phyloP scores from a whole-genome alignment of 345 rosid genomes.

The Trapa bicornis region DNA sequence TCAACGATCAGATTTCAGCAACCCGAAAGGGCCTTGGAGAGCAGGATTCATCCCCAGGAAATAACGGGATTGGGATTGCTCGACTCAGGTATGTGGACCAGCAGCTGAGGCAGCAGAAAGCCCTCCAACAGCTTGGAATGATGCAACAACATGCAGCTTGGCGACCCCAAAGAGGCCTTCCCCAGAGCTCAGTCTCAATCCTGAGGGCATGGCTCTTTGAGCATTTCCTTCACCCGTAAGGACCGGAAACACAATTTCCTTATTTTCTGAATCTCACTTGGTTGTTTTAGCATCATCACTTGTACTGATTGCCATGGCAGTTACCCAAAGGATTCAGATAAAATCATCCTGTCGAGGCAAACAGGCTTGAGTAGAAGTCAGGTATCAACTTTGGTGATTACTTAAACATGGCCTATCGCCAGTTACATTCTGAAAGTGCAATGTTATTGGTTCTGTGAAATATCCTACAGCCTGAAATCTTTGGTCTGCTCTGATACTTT shows the following conservation, averaged over 20 bases:
- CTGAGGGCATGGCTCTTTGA: constrained; percentile 98
- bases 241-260: not conserved
- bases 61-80: constrained; percentile 47
- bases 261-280: not conserved
- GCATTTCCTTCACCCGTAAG: constrained; percentile 82
- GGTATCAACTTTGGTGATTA: constrained; percentile 20
- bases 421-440: too few species aligned
- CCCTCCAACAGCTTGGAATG: constrained; percentile 86
- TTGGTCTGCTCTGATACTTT: too few species aligned
- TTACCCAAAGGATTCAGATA: constrained; percentile 87
- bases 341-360: constrained; percentile 78
- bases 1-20: constrained; percentile 46
- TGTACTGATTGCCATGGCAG: constrained; percentile 21
- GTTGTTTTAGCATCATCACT: not conserved
- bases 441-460: too few species aligned
- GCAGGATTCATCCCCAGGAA: constrained; percentile 29
- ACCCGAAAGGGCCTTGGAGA: constrained; percentile 63
- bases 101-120: constrained; percentile 76
- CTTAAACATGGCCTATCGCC: too few species aligned
- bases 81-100: constrained; percentile 77
- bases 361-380: constrained; percentile 89
- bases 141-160: constrained; percentile 70
- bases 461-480: too few species aligned
- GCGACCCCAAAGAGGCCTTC: constrained; percentile 98
- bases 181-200: constrained; percentile 81